Base-by-base conservation (phyloP, 768 basidiomycete genomes). In the Mycena venus region DNA sequence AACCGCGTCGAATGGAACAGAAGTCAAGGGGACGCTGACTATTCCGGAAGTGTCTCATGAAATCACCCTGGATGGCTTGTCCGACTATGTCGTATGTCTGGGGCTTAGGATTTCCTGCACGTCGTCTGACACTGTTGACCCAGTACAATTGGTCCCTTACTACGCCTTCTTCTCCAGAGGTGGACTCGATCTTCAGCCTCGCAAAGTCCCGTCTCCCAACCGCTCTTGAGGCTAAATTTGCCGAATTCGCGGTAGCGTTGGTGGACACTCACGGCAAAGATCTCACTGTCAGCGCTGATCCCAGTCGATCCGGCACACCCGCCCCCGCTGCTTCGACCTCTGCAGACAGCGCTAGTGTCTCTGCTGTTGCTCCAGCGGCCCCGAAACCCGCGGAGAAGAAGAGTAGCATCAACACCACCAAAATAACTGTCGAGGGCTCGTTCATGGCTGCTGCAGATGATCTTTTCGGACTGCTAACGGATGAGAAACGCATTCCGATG, bases 31-130 rank as follows among this genome's bases (percentile, higher is more conserved):
- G 59, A 91, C 88, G 49, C 84, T 98, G 70, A 92, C 90, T 51
- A 92, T 98, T 59, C 96, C 97, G 25, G 97, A 99, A 84, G 95
- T 99, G 53, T 97, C 95, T 70, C 97, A 99, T 85, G 97, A 98
- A 86, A 91, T 92, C 77, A 94, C 95, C 34, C 89, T 97, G 70
- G 97, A 99, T 83, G 87, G 90, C 15, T 83, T 94, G 66, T 93
- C 93, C n/a, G 93, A 97, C 77, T 97, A 95, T 79, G 86, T 85
- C 34, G 97, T 96, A 84, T 81, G 96, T 90, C 59, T 27, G 8
- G 5, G 38, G 53, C 23, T 5, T 27, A 38, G 21, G 15, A 38
- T 56, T 29, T 31, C 55, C 10, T n/a, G 25, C 53, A 25, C 55
- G 31, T 65, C 59, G 27, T 55, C 68, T 75, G 49, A 58, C 62